Percentiles rank a stretch among this genome's conserved stretches.
These are phyloP conservation scores for Lasiodiplodia sp. DNA, from an alignment of 2,329 filamentous ascomycete species.

Conservation along the genomic window DNA sequence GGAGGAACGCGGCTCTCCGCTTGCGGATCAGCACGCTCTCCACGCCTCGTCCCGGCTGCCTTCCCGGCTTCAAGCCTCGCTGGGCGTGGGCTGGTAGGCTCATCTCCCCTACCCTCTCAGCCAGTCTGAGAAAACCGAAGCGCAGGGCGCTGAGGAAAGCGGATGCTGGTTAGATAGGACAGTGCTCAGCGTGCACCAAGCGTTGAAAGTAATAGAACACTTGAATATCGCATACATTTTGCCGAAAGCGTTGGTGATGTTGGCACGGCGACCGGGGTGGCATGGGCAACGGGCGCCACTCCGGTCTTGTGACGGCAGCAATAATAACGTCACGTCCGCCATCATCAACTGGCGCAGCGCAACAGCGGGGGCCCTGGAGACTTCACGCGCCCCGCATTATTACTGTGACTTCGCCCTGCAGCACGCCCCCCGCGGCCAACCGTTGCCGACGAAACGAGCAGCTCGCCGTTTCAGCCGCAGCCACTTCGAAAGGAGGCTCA, in stretches of 20 bases:
- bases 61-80: constrained; percentile 23
- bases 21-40: constrained; percentile 26
- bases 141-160: constrained; percentile 14
- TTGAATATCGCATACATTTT: constrained; percentile 22
- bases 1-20: constrained; percentile 25
- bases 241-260: not conserved
- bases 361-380: constrained; percentile 12
- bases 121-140: constrained; percentile 12
- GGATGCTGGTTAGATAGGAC: constrained; percentile 28
- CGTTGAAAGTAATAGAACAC: constrained; percentile 32
- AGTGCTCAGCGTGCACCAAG: constrained; percentile 21
- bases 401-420: constrained; percentile 20
- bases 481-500: constrained; percentile 24
- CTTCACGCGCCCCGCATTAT: constrained; percentile 23
- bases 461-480: constrained; percentile 30
- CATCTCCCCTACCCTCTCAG: constrained; percentile 29
- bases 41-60: constrained; percentile 9
- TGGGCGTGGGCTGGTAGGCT: constrained; percentile 28
- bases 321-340: constrained; percentile 22
- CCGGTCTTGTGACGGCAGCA: constrained; percentile 17
- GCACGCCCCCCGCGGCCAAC: constrained; percentile 22
- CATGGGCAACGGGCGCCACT: constrained; percentile 5
- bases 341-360: not conserved
- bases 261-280: constrained; percentile 2
- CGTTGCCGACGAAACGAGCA: constrained; percentile 20